phyloP scores from a whole-genome alignment of 2,329 filamentous ascomycete genomes.

The Exserohilum turcica region DNA sequence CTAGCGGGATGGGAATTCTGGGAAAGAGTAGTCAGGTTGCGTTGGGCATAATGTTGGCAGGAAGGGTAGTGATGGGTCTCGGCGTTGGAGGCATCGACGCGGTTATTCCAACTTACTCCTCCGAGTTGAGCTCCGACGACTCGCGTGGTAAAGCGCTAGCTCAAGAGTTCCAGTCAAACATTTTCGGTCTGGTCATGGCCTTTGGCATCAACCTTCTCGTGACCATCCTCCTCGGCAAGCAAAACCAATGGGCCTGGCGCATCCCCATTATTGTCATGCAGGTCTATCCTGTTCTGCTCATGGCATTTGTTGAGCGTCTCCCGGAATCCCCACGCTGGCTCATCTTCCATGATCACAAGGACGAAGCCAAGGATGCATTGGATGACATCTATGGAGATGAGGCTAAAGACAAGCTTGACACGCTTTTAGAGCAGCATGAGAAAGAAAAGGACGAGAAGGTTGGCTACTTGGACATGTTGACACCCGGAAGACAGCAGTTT shows the following conservation, averaged over 20 bases:
- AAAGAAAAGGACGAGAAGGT: constrained; percentile 56
- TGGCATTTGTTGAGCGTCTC: constrained; percentile 58
- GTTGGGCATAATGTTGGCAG: constrained; percentile 57
- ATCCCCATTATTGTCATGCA: constrained; percentile 67
- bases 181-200: constrained; percentile 65
- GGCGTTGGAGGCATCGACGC: constrained; percentile 66
- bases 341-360: constrained; percentile 56
- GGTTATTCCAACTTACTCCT: constrained; percentile 65
- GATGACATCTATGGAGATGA: constrained; percentile 58
- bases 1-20: constrained; percentile 57
- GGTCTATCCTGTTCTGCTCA: constrained; percentile 60
- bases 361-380: constrained; percentile 59
- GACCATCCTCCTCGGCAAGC: constrained; percentile 60
- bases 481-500: constrained; percentile 60
- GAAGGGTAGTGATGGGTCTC: constrained; percentile 60
- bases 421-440: constrained; percentile 57
- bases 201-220: constrained; percentile 64
- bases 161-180: constrained; percentile 69
- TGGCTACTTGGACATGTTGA: constrained; percentile 63
- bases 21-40: constrained; percentile 36
- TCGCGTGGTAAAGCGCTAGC: constrained; percentile 63
- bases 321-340: constrained; percentile 66
- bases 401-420: constrained; percentile 56
- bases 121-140: constrained; percentile 62
- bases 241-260: constrained; percentile 66